Evolutionary conservation across 805 yeast genomes (phyloP).

Genomic region (Tetrapisispora nanseiensis): DNA sequence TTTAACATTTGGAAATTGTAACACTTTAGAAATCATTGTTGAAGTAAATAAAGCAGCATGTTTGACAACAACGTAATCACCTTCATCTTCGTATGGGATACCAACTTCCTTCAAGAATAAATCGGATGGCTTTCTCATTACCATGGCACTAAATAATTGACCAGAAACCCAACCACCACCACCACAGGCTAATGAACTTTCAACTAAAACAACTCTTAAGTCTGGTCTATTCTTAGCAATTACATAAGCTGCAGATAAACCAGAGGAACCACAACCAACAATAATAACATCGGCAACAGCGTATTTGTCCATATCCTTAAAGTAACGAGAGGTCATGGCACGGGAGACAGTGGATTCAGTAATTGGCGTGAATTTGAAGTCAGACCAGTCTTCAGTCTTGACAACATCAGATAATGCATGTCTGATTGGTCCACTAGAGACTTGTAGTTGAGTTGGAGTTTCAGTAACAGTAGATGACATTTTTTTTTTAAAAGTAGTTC

Average conservation of each 20-base stretch:
- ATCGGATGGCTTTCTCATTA: constrained; percentile 72
- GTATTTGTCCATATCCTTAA: constrained; percentile 60
- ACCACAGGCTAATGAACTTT: constrained; percentile 67
- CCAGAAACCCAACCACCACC: constrained; percentile 80
- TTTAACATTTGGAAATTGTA: constrained; percentile 64
- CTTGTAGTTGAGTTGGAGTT: constrained; percentile 2
- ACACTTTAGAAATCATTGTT: constrained; percentile 57
- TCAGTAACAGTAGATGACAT: constrained; percentile 1
- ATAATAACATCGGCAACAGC: constrained; percentile 68
- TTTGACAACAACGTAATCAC: constrained; percentile 69
- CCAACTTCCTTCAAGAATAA: constrained; percentile 53
- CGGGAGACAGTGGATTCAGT: constrained; percentile 71
- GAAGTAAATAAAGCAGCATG: constrained; percentile 73
- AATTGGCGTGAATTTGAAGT: constrained; percentile 59
- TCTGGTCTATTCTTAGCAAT: constrained; percentile 69
- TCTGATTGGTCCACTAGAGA: constrained; percentile 13
- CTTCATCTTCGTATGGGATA: constrained; percentile 66
- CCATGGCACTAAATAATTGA: constrained; percentile 68
- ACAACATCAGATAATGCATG: constrained; percentile 27
- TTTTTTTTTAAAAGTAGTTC: background rate
- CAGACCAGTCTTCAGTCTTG: constrained; percentile 47
- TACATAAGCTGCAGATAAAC: constrained; percentile 65
- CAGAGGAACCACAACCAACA: constrained; percentile 73
- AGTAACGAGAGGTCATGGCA: constrained; percentile 71
- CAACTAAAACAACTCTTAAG: constrained; percentile 61